Conservation (phyloP, 768 basidiomycete genomes). For the Phanerochaete carnosa region DNA sequence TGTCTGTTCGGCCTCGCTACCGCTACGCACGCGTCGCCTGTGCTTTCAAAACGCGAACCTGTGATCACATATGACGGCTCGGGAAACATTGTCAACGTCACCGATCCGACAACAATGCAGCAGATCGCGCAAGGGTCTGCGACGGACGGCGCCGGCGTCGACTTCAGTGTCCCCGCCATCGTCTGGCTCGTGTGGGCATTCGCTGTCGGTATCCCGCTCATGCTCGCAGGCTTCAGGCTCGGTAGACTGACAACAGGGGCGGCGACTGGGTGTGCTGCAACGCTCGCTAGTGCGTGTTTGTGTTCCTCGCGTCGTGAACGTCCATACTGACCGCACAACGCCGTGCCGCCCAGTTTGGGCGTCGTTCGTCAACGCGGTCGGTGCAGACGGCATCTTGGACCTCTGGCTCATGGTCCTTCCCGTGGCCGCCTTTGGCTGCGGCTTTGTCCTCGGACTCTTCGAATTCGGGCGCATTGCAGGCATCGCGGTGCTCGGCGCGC, state of each 20-base stretch:
- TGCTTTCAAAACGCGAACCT: slow-evolving; percentile 1
- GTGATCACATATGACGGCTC: slow-evolving; percentile 14
- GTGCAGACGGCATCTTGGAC: slow-evolving; percentile 48
- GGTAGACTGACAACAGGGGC: slow-evolving; percentile 55
- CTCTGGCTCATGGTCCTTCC: slow-evolving; percentile 45
- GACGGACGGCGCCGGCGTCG: slow-evolving; percentile 56
- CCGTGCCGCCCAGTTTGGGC: slow-evolving; percentile 47
- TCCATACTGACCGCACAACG: not conserved
- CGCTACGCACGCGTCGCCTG: not conserved
- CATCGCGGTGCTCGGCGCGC: slow-evolving; percentile 42
- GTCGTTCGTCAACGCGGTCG: slow-evolving; percentile 54
- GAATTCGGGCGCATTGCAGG: slow-evolving; percentile 47
- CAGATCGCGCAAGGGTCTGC: slow-evolving; percentile 51
- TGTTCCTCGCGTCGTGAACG: not conserved
- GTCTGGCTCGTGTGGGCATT: slow-evolving; percentile 59
- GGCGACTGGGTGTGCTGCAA: slow-evolving; percentile 48
- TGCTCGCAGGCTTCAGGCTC: slow-evolving; percentile 53
- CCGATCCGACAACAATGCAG: slow-evolving; percentile 41
- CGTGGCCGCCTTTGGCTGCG: slow-evolving; percentile 46
- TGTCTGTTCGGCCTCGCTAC: not conserved
- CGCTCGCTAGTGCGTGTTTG: slow-evolving; percentile 33
- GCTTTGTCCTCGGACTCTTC: slow-evolving; percentile 52
- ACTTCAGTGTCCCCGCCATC: slow-evolving; percentile 42
- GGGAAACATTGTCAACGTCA: slow-evolving; percentile 39
- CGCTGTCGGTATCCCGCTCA: slow-evolving; percentile 49